Conservation (phyloP, 1,284 basidiomycete species). For the Melampsora abietis-canadensis region DNA sequence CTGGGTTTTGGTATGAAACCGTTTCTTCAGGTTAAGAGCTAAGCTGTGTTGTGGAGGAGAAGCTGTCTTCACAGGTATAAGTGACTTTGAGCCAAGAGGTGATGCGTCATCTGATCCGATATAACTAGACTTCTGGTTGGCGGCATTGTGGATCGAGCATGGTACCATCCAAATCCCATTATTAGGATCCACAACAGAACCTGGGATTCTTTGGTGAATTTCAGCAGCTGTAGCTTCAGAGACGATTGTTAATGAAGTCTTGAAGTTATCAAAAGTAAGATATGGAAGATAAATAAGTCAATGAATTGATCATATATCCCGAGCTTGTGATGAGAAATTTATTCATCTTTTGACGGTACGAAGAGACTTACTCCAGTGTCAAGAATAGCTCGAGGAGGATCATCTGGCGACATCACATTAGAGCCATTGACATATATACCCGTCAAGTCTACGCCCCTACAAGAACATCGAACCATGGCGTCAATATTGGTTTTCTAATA, state of each 20-base stretch:
- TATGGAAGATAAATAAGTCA: not conserved
- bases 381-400: conserved; percentile 39
- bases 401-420: conserved; percentile 16
- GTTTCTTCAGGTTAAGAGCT: not conserved
- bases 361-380: conserved; percentile 33
- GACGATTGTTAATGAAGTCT: conserved; percentile 31
- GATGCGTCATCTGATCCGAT: not conserved
- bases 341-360: too few species aligned
- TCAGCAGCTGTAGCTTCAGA: conserved; percentile 7
- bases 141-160: not conserved
- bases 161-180: conserved; percentile 37
- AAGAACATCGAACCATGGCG: too few species aligned
- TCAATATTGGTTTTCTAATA: not conserved
- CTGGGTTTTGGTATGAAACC: too few species aligned
- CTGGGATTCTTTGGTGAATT: conserved; percentile 20
- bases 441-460: conserved; percentile 23
- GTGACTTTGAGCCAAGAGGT: not conserved
- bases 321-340: too few species aligned
- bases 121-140: too few species aligned
- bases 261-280: not conserved
- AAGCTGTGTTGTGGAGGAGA: not conserved
- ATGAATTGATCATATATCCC: too few species aligned
- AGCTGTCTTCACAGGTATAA: not conserved
- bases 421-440: conserved; percentile 27
- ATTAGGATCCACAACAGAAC: conserved; percentile 11